A percentile compares a stretch with the other conserved stretches of the same genome.
Conservation (phyloP, 1,284 basidiomycete species). For the Leccinum holopus region DNA sequence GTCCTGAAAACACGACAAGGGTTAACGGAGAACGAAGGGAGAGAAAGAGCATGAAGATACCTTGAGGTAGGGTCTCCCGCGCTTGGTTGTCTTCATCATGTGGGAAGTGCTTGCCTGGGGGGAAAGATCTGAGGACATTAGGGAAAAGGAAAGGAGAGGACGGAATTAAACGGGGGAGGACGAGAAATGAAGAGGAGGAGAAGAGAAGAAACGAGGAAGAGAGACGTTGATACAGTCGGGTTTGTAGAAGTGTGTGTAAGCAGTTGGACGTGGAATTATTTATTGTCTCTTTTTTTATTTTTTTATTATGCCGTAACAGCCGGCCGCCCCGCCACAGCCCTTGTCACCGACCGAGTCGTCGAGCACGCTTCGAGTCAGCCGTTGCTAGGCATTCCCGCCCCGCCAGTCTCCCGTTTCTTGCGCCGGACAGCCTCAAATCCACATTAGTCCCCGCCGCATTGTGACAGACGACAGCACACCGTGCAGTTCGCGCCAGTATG, state of each 20-base stretch:
- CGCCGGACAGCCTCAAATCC: not conserved
- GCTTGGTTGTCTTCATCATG: slow-evolving; percentile 96
- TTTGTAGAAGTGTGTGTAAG: slow-evolving; percentile 22
- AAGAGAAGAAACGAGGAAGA: slow-evolving; percentile 33
- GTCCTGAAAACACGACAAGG: slow-evolving; percentile 58
- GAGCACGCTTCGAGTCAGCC: not conserved
- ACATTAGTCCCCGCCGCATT: not conserved
- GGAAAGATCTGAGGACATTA: slow-evolving; percentile 38
- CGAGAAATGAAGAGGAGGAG: slow-evolving; percentile 27
- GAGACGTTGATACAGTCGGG: slow-evolving; percentile 28
- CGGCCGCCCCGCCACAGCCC: slow-evolving; percentile 26
- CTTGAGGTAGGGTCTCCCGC: slow-evolving; percentile 92
- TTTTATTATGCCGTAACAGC: slow-evolving; percentile 22
- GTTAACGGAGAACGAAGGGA: not conserved
- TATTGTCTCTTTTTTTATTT: slow-evolving; percentile 21
- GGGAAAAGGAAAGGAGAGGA: slow-evolving; percentile 27
- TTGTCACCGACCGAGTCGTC: not conserved
- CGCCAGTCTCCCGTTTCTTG: not conserved
- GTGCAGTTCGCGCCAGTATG: too few species aligned
- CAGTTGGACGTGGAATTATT: slow-evolving; percentile 23
- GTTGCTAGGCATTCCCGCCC: not conserved
- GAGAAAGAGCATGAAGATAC: slow-evolving; percentile 38
- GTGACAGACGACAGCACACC: not conserved
- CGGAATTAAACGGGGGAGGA: slow-evolving; percentile 24
- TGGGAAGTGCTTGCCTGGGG: slow-evolving; percentile 70